Evolutionary conservation across 257 asterid species (phyloP), one percentile per base, ranked within the genome.

Genomic region (Vinca minor): DNA sequence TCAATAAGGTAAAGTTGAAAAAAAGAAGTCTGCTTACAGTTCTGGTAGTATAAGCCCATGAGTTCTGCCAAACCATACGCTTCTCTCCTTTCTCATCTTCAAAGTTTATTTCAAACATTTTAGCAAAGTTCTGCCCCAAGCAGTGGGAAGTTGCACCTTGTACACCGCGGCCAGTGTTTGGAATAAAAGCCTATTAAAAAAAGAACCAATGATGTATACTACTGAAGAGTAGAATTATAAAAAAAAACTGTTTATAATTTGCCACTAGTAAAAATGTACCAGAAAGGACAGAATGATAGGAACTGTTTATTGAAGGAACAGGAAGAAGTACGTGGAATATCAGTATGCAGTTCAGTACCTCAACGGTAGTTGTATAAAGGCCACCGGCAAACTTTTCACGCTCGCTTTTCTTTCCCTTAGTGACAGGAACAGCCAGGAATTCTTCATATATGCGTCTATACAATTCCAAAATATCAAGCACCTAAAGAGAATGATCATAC

Each of bases 81-180:
- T 82, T 92, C 73, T 89, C 96, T 65, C 98, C 95, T 76, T 89
- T 92, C 71, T 92, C 98, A 64, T 87, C 77, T 79, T 92, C 98
- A 65, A 85, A 89, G 54, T 85, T 78, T 48, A 89, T 92, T 82
- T 92, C 98, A 56, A 87, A 89, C 95, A 89, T 89, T 75, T 84
- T 89, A 3, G 98, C 95, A 77, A 92, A 88, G 74, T 87, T 92
- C 72, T 88, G 98, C 42, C 98, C 98, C 64, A 91, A 77, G 70
- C 98, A 92, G 71, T 92, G 98, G n/a, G 98, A 92, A 63, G 98
- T 92, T 48, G 96, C 98, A 77, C 96, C 96, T 87, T 92, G 98
- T 46, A 92, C 86, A 69, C 96, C 98, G 38, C 98, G 93, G 20
- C 98, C 98, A 38, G 95, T 88, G 68, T 92, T 83, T 36, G 98